Conservation (phyloP, 495 filamentous ascomycete species). For the Podospora didyma region DNA sequence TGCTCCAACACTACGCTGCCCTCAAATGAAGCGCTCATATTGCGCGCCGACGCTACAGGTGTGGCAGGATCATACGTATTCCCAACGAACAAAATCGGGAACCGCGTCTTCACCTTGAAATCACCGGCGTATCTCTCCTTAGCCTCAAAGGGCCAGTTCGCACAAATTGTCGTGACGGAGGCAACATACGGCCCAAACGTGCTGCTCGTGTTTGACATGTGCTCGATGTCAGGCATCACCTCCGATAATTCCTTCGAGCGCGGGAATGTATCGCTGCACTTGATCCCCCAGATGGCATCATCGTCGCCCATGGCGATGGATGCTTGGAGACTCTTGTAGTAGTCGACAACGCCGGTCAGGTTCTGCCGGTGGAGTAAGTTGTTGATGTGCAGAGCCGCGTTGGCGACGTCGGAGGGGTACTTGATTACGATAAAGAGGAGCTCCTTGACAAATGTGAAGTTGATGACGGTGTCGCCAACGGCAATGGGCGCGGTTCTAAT, state of each 20-base stretch:
- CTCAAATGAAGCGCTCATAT: constrained; percentile 47
- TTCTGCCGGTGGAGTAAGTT: no score
- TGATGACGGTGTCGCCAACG: constrained; percentile 16
- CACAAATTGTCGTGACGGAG: constrained; percentile 25
- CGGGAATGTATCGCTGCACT: not conserved
- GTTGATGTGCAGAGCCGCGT: constrained; percentile 14
- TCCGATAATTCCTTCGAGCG: not conserved
- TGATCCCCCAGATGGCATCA: not conserved
- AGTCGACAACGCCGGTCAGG: no score
- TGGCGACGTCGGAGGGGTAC: constrained; percentile 22
- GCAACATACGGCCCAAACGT: not conserved
- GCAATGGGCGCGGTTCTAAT: constrained; percentile 27
- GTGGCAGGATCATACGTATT: constrained; percentile 42
- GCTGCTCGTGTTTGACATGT: not conserved
- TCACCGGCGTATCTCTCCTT: constrained; percentile 38
- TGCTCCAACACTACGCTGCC: constrained; percentile 50
- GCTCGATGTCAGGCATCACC: no score
- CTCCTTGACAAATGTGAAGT: constrained; percentile 21
- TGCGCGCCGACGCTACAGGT: constrained; percentile 42
- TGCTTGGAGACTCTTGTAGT: no score
- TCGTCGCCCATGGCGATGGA: no score
- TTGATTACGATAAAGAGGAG: constrained; percentile 24
- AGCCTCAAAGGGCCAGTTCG: constrained; percentile 41
- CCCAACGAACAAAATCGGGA: constrained; percentile 41
- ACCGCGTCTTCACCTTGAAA: constrained; percentile 41